phyloP scores from a whole-genome alignment of 768 basidiomycete species.

The Termitomyces heimii region DNA sequence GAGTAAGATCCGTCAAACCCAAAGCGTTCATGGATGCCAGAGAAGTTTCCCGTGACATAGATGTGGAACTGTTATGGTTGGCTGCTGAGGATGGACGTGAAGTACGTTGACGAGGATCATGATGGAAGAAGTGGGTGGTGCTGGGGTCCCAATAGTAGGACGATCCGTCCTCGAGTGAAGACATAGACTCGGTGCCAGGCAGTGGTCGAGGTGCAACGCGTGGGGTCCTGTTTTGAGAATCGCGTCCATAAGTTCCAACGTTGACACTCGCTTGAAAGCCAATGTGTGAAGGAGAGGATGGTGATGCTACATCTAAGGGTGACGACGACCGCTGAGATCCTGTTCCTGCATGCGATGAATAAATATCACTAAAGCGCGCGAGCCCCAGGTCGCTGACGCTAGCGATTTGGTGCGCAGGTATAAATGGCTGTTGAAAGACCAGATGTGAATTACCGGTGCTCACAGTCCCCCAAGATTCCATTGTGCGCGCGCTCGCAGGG shows the following conservation, averaged over 20 bases:
- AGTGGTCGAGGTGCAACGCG: background rate
- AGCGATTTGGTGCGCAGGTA: background rate
- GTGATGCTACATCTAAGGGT: background rate
- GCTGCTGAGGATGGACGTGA: background rate
- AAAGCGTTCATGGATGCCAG: conserved; percentile 2
- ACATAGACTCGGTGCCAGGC: background rate
- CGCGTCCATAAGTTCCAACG: background rate
- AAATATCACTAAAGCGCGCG: conserved; percentile 4
- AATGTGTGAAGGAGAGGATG: background rate
- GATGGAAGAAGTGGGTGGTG: background rate
- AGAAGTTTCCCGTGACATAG: background rate
- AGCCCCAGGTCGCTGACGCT: conserved; percentile 7
- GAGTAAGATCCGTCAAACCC: conserved; percentile 5
- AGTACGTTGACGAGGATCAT: conserved; percentile 1
- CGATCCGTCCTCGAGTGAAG: background rate
- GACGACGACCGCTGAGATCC: background rate
- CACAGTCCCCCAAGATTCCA: conserved; percentile 12
- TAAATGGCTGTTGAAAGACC: conserved; percentile 1
- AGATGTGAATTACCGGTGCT: background rate
- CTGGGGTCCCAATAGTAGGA: background rate
- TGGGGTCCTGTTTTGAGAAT: conserved; percentile 2
- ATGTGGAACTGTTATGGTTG: background rate
- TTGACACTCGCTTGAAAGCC: background rate
- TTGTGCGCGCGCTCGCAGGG: background rate
- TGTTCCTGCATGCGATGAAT: background rate